These are phyloP conservation scores for Cryphonectria carpinicola DNA, from an alignment of 2,329 filamentous ascomycete species.

Conservation along the genomic window DNA sequence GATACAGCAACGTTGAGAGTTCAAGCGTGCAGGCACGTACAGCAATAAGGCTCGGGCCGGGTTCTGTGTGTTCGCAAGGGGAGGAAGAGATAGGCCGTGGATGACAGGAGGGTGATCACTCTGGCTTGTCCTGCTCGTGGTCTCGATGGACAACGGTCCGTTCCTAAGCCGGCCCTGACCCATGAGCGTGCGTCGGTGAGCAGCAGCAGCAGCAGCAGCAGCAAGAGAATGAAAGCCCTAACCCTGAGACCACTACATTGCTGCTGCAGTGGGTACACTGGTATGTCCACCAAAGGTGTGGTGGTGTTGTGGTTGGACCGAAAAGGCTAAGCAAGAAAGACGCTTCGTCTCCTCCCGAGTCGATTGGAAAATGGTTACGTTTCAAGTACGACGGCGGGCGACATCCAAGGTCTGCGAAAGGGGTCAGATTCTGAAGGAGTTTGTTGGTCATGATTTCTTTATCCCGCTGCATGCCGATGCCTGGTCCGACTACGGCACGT, in stretches of 20 bases:
- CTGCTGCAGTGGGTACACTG: background rate
- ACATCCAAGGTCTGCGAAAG: slow-evolving; percentile 1
- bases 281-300: background rate
- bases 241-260: background rate
- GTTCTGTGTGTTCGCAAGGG: background rate
- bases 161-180: background rate
- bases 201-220: too few relatives aligned
- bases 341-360: background rate
- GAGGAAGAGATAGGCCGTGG: background rate
- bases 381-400: background rate
- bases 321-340: background rate
- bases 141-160: background rate
- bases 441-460: background rate
- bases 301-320: background rate
- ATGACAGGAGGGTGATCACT: background rate
- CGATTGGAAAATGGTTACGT: background rate
- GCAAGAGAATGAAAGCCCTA: background rate
- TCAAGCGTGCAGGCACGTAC: background rate
- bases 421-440: background rate
- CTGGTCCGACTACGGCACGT: slow-evolving; percentile 10
- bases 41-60: background rate
- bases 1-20: background rate
- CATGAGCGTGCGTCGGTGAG: background rate
- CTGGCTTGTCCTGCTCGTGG: background rate
- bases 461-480: slow-evolving; percentile 1